Evolutionary conservation across 805 yeast genomes (phyloP).

Genomic region (Scheffersomyces coipomensis): DNA sequence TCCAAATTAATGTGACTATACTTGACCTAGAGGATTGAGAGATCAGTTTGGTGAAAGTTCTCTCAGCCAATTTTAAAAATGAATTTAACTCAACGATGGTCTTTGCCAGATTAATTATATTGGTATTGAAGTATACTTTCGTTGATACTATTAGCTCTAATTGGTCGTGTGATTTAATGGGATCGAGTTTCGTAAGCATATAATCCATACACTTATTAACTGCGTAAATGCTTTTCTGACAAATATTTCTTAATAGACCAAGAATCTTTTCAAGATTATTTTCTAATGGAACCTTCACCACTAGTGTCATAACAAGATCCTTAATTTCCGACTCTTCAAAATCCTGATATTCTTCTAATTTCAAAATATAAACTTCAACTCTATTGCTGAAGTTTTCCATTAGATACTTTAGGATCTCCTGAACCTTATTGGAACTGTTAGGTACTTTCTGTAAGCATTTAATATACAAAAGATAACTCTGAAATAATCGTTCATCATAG

Average conservation of each 20-base stretch:
- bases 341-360: background rate
- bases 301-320: slow-evolving; percentile 3
- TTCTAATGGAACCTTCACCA: slow-evolving; percentile 1
- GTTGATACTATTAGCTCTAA: background rate
- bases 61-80: slow-evolving; percentile 3
- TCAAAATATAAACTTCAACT: slow-evolving; percentile 1
- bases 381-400: background rate
- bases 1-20: slow-evolving; percentile 2
- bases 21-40: background rate
- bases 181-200: slow-evolving; percentile 1
- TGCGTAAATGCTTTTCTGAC: background rate
- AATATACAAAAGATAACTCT: background rate
- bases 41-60: slow-evolving; percentile 1
- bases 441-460: background rate
- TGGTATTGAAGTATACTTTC: slow-evolving; percentile 1
- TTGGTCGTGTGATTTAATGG: background rate
- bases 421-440: background rate
- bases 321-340: background rate
- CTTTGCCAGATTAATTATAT: background rate
- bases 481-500: slow-evolving; percentile 1
- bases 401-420: background rate
- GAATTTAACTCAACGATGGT: background rate
- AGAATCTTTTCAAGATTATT: background rate
- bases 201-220: slow-evolving; percentile 5
- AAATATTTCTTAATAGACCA: background rate